phyloP scores from a whole-genome alignment of 2,329 filamentous ascomycete genomes.

The Clonostachys sp. region DNA sequence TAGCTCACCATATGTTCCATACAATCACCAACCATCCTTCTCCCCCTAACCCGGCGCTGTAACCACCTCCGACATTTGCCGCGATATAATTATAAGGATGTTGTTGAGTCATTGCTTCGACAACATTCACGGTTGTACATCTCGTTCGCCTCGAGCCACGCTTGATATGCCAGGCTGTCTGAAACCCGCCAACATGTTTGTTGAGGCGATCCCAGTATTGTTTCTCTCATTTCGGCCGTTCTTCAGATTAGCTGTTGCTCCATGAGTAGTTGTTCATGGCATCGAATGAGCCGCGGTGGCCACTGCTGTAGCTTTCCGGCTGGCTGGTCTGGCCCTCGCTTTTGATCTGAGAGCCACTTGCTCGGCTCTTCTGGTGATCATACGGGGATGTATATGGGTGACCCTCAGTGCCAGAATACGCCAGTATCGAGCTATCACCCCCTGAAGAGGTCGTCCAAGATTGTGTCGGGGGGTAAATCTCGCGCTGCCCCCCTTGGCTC shows the following conservation, averaged over 20 bases:
- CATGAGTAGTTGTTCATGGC: constrained; percentile 53
- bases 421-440: constrained; percentile 35
- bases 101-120: too few relatives aligned
- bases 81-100: too few relatives aligned
- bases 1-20: too few relatives aligned
- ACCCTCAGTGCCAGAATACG: constrained; percentile 39
- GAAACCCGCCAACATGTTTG: too few relatives aligned
- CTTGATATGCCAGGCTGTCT: too few relatives aligned
- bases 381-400: constrained; percentile 43
- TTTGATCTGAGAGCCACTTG: constrained; percentile 7
- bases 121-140: too few relatives aligned
- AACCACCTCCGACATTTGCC: too few relatives aligned
- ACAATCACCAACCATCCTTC: too few relatives aligned
- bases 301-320: constrained; percentile 29
- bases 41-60: too few relatives aligned
- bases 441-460: constrained; percentile 48
- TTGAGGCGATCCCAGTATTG: too few relatives aligned
- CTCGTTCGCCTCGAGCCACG: too few relatives aligned
- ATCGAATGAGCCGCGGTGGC: constrained; percentile 33
- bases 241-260: constrained; percentile 22
- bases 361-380: constrained; percentile 40
- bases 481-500: constrained; percentile 26
- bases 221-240: too few relatives aligned
- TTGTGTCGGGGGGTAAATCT: constrained; percentile 48
- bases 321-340: constrained; percentile 21